Conservation (phyloP, 2,329 filamentous ascomycete genomes). For the Thelonectria discophora region DNA sequence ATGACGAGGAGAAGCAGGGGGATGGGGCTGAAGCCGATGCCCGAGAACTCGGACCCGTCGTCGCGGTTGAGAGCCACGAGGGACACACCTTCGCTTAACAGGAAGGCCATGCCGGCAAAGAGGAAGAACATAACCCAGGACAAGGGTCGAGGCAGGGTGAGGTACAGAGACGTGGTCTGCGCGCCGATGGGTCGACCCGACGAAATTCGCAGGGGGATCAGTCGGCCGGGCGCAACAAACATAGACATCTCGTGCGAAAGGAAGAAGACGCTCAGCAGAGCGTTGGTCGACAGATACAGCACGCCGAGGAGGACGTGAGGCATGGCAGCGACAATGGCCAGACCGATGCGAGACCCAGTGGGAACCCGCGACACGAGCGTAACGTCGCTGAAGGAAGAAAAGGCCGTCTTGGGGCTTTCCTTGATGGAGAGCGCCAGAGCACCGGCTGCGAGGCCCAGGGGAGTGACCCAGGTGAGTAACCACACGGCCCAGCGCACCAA, state of each 20-base stretch:
- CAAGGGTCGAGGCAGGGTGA: conserved; percentile 58
- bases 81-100: conserved; percentile 57
- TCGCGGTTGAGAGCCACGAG: conserved; percentile 45
- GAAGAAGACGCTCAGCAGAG: conserved; percentile 58
- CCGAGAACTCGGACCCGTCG: conserved; percentile 34
- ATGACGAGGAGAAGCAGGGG: conserved; percentile 54
- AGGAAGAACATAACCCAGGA: conserved; percentile 56
- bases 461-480: conserved; percentile 50
- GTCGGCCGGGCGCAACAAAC: conserved; percentile 47
- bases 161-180: conserved; percentile 58
- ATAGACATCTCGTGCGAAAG: conserved; percentile 60
- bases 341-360: conserved; percentile 39
- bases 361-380: conserved; percentile 47
- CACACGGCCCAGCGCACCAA: conserved; percentile 54
- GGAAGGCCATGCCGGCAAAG: conserved; percentile 56
- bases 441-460: conserved; percentile 50
- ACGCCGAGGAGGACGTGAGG: conserved; percentile 59
- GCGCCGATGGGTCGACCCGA: conserved; percentile 53
- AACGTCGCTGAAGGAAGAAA: conserved; percentile 52
- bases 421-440: conserved; percentile 51
- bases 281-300: conserved; percentile 59
- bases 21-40: conserved; percentile 54
- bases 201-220: conserved; percentile 55
- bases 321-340: conserved; percentile 53
- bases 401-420: conserved; percentile 40